Conservation (phyloP, 768 basidiomycete genomes). For the Postia placenta region DNA sequence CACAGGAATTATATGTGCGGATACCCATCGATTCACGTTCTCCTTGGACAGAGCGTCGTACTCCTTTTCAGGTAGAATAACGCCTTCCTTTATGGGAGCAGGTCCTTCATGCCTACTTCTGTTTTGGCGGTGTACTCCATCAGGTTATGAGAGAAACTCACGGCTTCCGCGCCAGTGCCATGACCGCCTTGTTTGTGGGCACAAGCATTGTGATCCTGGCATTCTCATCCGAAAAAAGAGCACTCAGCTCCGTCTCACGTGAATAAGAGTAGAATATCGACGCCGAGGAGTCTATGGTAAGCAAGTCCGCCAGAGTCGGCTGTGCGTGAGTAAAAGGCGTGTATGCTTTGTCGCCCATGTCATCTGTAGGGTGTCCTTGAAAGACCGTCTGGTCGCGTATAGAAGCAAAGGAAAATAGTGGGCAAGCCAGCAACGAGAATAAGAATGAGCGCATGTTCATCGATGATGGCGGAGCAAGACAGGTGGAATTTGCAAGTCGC, state of each 20-base stretch:
- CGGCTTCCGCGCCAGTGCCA: conserved; percentile 79
- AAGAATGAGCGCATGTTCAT: conserved; percentile 17
- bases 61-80: conserved; percentile 61
- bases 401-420: conserved; percentile 26
- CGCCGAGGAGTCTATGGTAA: conserved; percentile 67
- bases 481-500: too few species aligned
- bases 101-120: conserved; percentile 57
- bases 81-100: conserved; percentile 30
- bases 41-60: conserved; percentile 51
- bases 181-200: conserved; percentile 85
- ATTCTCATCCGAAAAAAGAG: conserved; percentile 31
- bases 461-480: background rate
- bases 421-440: conserved; percentile 24
- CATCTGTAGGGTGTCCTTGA: conserved; percentile 11
- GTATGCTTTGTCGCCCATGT: conserved; percentile 14
- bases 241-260: conserved; percentile 60
- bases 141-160: conserved; percentile 33
- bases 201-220: conserved; percentile 58
- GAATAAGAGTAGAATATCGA: conserved; percentile 87
- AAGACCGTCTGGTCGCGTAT: conserved; percentile 23
- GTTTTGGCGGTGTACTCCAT: too few species aligned
- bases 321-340: conserved; percentile 34
- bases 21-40: conserved; percentile 78
- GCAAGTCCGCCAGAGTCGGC: conserved; percentile 66
- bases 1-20: conserved; percentile 81